Conservation (phyloP, 257 asterid species). For the Nicotiana otophora region DNA sequence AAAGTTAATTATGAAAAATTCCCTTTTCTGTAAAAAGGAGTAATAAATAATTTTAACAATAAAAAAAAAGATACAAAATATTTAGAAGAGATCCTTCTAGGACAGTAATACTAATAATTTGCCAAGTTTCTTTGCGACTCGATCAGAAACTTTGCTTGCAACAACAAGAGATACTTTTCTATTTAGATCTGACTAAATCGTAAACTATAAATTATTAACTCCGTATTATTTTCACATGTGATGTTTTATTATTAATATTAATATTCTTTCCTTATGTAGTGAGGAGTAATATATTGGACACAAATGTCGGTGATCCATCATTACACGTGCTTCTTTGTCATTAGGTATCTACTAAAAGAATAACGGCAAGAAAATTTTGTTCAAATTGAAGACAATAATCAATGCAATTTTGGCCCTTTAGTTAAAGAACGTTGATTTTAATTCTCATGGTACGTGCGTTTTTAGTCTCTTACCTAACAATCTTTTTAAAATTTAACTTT, state of each 20-base stretch:
- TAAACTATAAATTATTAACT: neutral
- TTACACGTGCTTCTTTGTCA: conserved; percentile 1
- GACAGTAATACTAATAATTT: too few relatives aligned
- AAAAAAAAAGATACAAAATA: too few relatives aligned
- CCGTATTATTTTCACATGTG: neutral
- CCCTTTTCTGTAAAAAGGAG: neutral
- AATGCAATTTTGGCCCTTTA: neutral
- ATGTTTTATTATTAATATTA: neutral
- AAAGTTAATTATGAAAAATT: neutral
- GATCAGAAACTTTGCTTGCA: neutral
- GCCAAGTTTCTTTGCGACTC: too few relatives aligned
- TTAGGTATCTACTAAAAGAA: neutral
- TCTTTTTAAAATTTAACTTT: neutral
- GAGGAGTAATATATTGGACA: neutral
- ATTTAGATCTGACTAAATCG: neutral
- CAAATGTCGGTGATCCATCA: neutral
- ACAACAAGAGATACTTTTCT: neutral
- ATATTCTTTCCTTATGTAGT: neutral
- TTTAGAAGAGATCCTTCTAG: too few relatives aligned
- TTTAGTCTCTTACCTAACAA: neutral
- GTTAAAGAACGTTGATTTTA: too few relatives aligned
- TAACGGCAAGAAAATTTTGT: neutral
- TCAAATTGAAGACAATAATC: neutral
- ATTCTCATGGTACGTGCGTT: neutral
- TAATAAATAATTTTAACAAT: too few relatives aligned